phyloP scores from a whole-genome alignment of 1,139 yeast genomes.

The Waltiozyma sp. region DNA sequence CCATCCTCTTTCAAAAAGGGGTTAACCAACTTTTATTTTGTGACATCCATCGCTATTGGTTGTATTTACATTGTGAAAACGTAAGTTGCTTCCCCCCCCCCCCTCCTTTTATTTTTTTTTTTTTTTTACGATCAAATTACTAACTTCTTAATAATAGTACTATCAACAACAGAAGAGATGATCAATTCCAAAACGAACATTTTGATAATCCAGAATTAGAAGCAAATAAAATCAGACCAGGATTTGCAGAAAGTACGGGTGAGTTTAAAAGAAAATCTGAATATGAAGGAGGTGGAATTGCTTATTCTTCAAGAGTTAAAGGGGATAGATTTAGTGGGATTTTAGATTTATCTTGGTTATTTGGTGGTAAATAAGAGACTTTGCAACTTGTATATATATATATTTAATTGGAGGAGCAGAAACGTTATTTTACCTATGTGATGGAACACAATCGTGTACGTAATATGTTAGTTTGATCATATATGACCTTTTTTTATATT shows the following conservation, averaged over 20 bases:
- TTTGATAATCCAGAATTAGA: conserved; percentile 1
- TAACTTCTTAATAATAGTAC: conserved; percentile 5
- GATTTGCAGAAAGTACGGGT: conserved; percentile 16
- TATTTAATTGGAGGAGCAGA: too few relatives aligned
- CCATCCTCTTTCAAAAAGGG: conserved; percentile 9
- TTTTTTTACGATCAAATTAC: neutral
- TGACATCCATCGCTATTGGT: conserved; percentile 17
- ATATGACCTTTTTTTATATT: too few relatives aligned
- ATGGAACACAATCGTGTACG: too few relatives aligned
- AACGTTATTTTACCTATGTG: too few relatives aligned
- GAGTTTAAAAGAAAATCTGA: conserved; percentile 36
- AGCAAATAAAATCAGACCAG: conserved; percentile 16
- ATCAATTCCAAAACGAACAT: conserved; percentile 4
- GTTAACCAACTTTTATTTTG: conserved; percentile 14
- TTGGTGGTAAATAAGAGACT: conserved; percentile 5
- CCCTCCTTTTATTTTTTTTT: too few relatives aligned
- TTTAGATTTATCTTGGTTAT: conserved; percentile 13
- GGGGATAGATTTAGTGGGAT: conserved; percentile 28
- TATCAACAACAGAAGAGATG: conserved; percentile 15
- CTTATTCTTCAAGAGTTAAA: conserved; percentile 33
- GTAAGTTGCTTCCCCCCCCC: too few relatives aligned
- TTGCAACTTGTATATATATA: too few relatives aligned
- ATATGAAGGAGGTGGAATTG: conserved; percentile 55
- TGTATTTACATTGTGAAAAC: conserved; percentile 16
- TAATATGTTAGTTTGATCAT: too few relatives aligned